These are phyloP conservation scores for Candida coleopterorum DNA, from an alignment of 805 yeast species.

Conservation along the genomic window DNA sequence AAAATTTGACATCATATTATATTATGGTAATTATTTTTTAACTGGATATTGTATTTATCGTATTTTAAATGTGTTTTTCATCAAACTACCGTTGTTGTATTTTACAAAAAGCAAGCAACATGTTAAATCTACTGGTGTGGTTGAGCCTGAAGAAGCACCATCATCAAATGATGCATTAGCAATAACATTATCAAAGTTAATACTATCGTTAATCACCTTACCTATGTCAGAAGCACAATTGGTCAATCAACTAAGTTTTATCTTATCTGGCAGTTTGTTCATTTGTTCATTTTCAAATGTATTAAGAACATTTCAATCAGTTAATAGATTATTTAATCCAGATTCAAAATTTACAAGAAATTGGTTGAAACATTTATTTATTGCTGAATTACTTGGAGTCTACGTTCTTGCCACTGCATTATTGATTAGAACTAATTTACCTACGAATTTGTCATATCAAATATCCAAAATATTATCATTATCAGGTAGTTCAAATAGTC, in stretches of 20 bases:
- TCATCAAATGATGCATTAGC: conserved; percentile 42
- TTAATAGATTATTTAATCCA: conserved; percentile 30
- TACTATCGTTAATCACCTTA: conserved; percentile 21
- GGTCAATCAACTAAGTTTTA: conserved; percentile 43
- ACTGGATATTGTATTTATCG: conserved; percentile 49
- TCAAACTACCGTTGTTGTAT: conserved; percentile 34
- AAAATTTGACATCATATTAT: conserved; percentile 7
- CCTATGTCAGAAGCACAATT: conserved; percentile 36
- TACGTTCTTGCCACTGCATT: conserved; percentile 50
- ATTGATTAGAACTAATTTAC: conserved; percentile 44
- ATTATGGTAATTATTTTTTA: conserved; percentile 24
- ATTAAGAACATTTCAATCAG: conserved; percentile 52
- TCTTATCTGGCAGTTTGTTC: conserved; percentile 56
- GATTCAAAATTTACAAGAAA: conserved; percentile 15
- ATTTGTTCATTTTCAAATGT: conserved; percentile 64
- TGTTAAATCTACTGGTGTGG: background rate
- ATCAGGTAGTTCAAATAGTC: conserved; percentile 22
- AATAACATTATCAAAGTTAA: conserved; percentile 40
- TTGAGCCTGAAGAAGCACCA: conserved; percentile 6
- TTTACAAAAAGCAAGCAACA: conserved; percentile 6
- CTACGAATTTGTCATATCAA: conserved; percentile 39
- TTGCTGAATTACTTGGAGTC: conserved; percentile 45
- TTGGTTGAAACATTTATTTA: conserved; percentile 35
- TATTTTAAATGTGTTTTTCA: conserved; percentile 35
- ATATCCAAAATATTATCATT: conserved; percentile 35